phyloP scores from a whole-genome alignment of 352 stramenopile genomes.

The Phytophthora niederhauseri region DNA sequence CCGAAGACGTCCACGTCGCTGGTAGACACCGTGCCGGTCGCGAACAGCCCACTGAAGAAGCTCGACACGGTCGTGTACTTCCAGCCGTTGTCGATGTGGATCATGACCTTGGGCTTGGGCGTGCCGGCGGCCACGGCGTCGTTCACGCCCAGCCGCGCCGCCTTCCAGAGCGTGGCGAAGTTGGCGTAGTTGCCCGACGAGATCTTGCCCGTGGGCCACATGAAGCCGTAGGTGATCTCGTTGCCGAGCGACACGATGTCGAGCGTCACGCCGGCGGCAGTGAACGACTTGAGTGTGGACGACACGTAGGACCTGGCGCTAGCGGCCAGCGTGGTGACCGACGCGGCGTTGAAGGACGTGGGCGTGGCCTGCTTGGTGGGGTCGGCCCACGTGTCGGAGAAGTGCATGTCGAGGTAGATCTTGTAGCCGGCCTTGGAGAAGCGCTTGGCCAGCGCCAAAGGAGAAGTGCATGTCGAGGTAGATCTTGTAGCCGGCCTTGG shows the following conservation, averaged over 20 bases:
- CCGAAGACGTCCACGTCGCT: constrained; percentile 40
- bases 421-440: constrained; percentile 38
- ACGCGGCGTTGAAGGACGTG: constrained; percentile 24
- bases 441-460: constrained; percentile 26
- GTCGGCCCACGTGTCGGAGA: constrained; percentile 41
- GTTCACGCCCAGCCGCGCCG: constrained; percentile 32
- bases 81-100: constrained; percentile 45
- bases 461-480: constrained; percentile 48
- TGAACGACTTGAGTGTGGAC: constrained; percentile 39
- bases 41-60: constrained; percentile 41
- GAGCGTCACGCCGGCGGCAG: constrained; percentile 23
- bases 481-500: constrained; percentile 38
- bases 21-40: constrained; percentile 29
- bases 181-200: constrained; percentile 26
- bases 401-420: constrained; percentile 44
- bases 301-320: constrained; percentile 28
- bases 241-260: constrained; percentile 39
- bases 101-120: constrained; percentile 41
- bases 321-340: constrained; percentile 22
- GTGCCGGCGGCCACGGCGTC: constrained; percentile 33
- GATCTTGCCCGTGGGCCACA: constrained; percentile 34
- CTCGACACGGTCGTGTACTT: constrained; percentile 37
- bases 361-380: constrained; percentile 20
- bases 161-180: constrained; percentile 37
- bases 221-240: constrained; percentile 39